Evolutionary conservation across 2,329 filamentous ascomycete genomes (phyloP).

Genomic region (Diaporthe citriasiana): DNA sequence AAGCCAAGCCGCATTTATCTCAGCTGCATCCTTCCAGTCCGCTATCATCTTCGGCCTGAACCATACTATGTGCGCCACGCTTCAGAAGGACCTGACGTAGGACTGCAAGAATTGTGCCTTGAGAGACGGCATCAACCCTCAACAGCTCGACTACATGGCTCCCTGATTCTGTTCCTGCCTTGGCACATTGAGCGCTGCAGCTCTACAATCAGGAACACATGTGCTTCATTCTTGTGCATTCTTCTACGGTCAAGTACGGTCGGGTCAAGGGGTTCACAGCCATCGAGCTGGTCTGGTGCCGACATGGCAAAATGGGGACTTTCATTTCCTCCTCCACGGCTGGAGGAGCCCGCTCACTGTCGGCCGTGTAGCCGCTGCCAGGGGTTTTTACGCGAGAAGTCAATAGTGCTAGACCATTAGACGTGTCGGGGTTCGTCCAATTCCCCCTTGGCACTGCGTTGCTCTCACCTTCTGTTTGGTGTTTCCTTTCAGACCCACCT

Average conservation of each 20-base stretch:
- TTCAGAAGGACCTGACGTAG: too few relatives aligned
- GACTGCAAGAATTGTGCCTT: background rate
- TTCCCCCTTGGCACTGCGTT: conserved; percentile 3
- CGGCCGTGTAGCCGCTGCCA: background rate
- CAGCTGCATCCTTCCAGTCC: too few relatives aligned
- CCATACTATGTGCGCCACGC: background rate
- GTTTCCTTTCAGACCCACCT: conserved; percentile 21
- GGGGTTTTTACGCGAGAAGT: background rate
- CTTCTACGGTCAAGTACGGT: background rate
- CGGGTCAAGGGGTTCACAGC: background rate
- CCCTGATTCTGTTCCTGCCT: background rate
- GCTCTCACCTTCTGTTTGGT: conserved; percentile 4
- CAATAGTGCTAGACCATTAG: conserved; percentile 1
- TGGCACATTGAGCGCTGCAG: background rate
- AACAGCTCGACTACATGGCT: background rate
- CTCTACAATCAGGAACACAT: background rate
- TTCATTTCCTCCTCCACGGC: background rate
- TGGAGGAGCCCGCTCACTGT: background rate
- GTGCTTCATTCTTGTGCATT: background rate
- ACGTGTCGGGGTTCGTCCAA: background rate
- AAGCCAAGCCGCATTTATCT: background rate
- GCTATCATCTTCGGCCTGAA: too few relatives aligned
- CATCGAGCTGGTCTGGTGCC: background rate
- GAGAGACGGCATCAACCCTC: background rate
- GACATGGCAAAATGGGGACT: background rate